Percentiles rank a stretch among this genome's conserved stretches.
phyloP scores from a whole-genome alignment of 2,329 filamentous ascomycete genomes.

The Botrytis aclada region DNA sequence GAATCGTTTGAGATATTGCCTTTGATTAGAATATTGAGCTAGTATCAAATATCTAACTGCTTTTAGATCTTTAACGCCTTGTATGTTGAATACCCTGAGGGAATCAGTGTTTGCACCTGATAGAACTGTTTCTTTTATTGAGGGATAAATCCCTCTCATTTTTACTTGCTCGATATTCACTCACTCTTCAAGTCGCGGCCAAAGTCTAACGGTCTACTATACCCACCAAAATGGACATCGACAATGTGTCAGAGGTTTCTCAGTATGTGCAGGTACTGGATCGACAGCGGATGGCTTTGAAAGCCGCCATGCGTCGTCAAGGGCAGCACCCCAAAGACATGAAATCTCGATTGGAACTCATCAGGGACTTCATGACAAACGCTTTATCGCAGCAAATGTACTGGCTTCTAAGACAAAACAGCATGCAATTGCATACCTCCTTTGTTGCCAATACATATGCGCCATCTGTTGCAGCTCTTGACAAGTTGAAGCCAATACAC shows the following conservation, averaged over 20 bases:
- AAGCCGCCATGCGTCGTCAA: conserved; percentile 10
- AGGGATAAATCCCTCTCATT: background rate
- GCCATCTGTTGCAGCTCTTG: conserved; percentile 13
- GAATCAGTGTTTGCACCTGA: background rate
- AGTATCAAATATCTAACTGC: too few relatives aligned
- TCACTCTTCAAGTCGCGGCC: background rate
- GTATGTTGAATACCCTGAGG: too few relatives aligned
- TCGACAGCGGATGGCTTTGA: conserved; percentile 3
- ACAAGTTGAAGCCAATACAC: conserved; percentile 25
- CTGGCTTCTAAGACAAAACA: background rate
- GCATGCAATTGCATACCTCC: background rate
- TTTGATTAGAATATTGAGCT: too few relatives aligned
- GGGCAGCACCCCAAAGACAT: conserved; percentile 12
- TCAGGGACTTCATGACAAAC: background rate
- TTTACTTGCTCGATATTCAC: background rate
- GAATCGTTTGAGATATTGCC: too few relatives aligned
- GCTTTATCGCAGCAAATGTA: background rate
- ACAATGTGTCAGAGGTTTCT: conserved; percentile 15
- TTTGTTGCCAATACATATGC: conserved; percentile 18
- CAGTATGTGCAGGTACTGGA: conserved; percentile 8
- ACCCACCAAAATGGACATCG: conserved; percentile 17
- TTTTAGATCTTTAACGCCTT: too few relatives aligned
- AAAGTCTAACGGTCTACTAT: background rate
- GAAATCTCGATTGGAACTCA: conserved; percentile 9
- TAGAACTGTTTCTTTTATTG: too few relatives aligned